Evolutionary conservation across 1,284 basidiomycete genomes (phyloP).

Genomic region (Hemileia vastatrix): DNA sequence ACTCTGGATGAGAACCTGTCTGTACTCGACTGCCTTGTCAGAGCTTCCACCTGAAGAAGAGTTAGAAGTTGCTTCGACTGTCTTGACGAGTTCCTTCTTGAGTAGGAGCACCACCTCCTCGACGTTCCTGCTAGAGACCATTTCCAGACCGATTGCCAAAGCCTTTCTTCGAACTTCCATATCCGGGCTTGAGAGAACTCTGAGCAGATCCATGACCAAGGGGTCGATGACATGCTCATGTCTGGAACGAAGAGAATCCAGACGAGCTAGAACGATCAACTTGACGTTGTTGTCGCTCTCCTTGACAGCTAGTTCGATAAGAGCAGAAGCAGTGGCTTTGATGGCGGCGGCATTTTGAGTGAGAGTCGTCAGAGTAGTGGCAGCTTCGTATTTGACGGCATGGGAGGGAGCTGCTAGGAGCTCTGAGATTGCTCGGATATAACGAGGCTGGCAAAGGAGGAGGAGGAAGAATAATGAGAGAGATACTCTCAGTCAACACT

Average conservation of each 20-base stretch:
- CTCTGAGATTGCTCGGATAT: slow-evolving; percentile 89
- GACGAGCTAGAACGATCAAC: slow-evolving; percentile 86
- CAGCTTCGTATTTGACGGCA: slow-evolving; percentile 96
- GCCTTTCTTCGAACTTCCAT: slow-evolving; percentile 95
- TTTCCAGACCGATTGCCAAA: slow-evolving; percentile 75
- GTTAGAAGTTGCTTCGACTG: slow-evolving; percentile 53
- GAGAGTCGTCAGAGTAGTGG: slow-evolving; percentile 82
- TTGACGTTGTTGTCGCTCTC: slow-evolving; percentile 99
- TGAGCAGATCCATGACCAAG: slow-evolving; percentile 89
- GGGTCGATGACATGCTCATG: slow-evolving; percentile 85
- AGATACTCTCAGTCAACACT: too few relatives aligned
- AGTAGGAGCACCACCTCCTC: slow-evolving; percentile 92
- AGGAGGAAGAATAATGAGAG: too few relatives aligned
- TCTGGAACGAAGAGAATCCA: slow-evolving; percentile 69
- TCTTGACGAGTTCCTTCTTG: slow-evolving; percentile 93
- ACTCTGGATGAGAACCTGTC: slow-evolving; percentile 90
- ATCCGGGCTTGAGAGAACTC: slow-evolving; percentile 81
- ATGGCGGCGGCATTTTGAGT: slow-evolving; percentile 95
- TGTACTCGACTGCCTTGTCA: slow-evolving; percentile 90
- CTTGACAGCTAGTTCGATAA: slow-evolving; percentile 82
- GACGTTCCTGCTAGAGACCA: slow-evolving; percentile 88
- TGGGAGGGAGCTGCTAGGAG: slow-evolving; percentile 79
- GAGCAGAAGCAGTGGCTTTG: slow-evolving; percentile 82
- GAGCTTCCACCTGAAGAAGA: too few relatives aligned
- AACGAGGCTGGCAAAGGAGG: too few relatives aligned